Conservation (phyloP, 106 monocot genomes). For the Acanthochlamys bracteata region DNA sequence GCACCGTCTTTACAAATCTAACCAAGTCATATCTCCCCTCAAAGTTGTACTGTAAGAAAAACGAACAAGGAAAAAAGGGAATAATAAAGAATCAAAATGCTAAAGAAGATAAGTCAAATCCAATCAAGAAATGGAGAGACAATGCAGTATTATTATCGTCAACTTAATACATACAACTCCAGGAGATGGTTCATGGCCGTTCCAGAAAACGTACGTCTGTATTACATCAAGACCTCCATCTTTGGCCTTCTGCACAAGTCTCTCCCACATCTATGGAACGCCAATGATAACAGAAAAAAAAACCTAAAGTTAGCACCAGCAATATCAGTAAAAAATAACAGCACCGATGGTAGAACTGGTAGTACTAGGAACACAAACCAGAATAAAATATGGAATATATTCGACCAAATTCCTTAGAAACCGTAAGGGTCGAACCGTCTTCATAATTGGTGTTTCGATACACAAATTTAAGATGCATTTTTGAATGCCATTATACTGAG, state of each 20-base stretch:
- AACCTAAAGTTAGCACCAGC: not conserved
- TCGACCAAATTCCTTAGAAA: not conserved
- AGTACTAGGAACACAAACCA: not conserved
- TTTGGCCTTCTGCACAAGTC: conserved; percentile 68
- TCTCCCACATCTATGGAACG: conserved; percentile 77
- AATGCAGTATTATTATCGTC: no score
- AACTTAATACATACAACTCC: conserved; percentile 22
- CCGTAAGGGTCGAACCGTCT: no score
- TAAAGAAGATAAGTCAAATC: not conserved
- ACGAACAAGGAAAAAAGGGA: conserved; percentile 4
- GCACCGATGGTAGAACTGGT: conserved; percentile 2
- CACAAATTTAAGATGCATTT: no score
- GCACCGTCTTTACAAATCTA: conserved; percentile 85
- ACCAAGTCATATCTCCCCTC: conserved; percentile 93
- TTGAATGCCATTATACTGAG: no score
- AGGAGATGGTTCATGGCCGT: conserved; percentile 55
- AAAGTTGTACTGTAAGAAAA: conserved; percentile 71
- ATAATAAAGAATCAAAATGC: not conserved
- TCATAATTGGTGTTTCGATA: no score
- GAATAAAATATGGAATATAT: not conserved
- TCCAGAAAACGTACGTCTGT: conserved; percentile 70
- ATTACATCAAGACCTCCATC: conserved; percentile 66
- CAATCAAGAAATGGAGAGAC: not conserved
- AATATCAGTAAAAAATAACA: conserved; percentile 9
- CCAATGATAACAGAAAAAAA: no score